Evolutionary conservation across 306 rosid species (phyloP).

Genomic region (Lathyrus tuberosus): DNA sequence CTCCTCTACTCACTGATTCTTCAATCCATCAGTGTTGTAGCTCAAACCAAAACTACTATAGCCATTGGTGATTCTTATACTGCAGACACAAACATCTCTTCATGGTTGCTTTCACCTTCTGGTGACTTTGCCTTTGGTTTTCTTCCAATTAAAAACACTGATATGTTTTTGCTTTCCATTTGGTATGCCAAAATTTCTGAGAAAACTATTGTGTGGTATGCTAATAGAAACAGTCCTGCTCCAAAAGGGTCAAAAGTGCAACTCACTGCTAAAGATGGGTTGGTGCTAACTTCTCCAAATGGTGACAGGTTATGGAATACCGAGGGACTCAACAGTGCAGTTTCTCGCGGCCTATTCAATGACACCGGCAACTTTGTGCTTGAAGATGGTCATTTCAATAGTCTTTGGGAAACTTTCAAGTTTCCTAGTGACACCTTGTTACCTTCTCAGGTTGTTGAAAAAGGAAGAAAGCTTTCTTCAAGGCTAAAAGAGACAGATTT

Average conservation of each 20-base stretch:
- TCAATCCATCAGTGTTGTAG: conserved; percentile 32
- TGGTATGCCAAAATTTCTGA: conserved; percentile 54
- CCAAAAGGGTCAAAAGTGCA: conserved; percentile 51
- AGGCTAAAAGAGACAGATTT: conserved; percentile 36
- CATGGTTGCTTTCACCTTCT: conserved; percentile 62
- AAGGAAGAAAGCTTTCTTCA: conserved; percentile 45
- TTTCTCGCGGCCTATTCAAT: conserved; percentile 32
- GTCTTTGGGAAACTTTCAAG: conserved; percentile 56
- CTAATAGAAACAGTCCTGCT: conserved; percentile 38
- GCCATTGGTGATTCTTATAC: conserved; percentile 36
- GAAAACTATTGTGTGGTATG: conserved; percentile 58
- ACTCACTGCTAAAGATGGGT: conserved; percentile 41
- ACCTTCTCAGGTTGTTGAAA: conserved; percentile 48
- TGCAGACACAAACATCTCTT: conserved; percentile 37
- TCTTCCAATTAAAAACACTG: conserved; percentile 6
- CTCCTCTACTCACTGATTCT: conserved; percentile 34
- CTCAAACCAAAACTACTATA: conserved; percentile 41
- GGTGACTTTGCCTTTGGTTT: conserved; percentile 71
- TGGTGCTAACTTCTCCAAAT: conserved; percentile 45
- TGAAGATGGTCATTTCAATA: neutral
- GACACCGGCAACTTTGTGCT: conserved; percentile 59
- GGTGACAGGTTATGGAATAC: conserved; percentile 38
- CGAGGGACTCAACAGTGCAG: neutral
- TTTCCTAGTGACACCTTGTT: conserved; percentile 48
- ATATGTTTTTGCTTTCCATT: conserved; percentile 51